These are phyloP conservation scores for Psilocybe azurescens DNA, from an alignment of 768 basidiomycete species.

Conservation along the genomic window DNA sequence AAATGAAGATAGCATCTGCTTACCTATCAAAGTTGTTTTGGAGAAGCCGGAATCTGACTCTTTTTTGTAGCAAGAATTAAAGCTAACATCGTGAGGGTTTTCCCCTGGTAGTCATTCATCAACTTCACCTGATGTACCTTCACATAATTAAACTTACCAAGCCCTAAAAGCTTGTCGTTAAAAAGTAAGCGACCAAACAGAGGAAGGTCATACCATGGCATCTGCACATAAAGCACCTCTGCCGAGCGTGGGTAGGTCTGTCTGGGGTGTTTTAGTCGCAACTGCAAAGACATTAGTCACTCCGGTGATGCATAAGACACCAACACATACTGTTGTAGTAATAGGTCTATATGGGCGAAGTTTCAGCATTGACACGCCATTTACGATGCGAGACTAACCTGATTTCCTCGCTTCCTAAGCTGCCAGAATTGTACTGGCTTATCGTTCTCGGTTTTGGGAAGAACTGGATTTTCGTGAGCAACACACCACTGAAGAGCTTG, in stretches of 20 bases:
- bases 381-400: constrained; percentile 44
- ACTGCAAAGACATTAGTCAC: constrained; percentile 43
- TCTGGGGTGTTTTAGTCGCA: constrained; percentile 82
- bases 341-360: constrained; percentile 45
- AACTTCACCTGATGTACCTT: background rate
- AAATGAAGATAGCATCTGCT: constrained; percentile 16
- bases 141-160: constrained; percentile 35
- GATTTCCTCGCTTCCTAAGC: constrained; percentile 54
- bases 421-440: constrained; percentile 93
- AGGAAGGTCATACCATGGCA: constrained; percentile 67
- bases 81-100: constrained; percentile 89
- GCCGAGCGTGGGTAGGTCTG: constrained; percentile 66
- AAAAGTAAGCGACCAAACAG: background rate
- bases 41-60: constrained; percentile 62
- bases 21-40: constrained; percentile 82
- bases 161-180: constrained; percentile 35
- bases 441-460: constrained; percentile 72
- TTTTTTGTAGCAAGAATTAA: constrained; percentile 78
- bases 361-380: background rate
- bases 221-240: constrained; percentile 90
- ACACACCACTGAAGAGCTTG: constrained; percentile 91
- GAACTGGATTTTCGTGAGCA: constrained; percentile 73
- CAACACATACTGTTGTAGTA: constrained; percentile 69
- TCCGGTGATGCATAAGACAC: background rate
- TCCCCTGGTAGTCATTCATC: constrained; percentile 58